Conservation (phyloP, 1,284 basidiomycete genomes). For the Apiotrichum sp. region DNA sequence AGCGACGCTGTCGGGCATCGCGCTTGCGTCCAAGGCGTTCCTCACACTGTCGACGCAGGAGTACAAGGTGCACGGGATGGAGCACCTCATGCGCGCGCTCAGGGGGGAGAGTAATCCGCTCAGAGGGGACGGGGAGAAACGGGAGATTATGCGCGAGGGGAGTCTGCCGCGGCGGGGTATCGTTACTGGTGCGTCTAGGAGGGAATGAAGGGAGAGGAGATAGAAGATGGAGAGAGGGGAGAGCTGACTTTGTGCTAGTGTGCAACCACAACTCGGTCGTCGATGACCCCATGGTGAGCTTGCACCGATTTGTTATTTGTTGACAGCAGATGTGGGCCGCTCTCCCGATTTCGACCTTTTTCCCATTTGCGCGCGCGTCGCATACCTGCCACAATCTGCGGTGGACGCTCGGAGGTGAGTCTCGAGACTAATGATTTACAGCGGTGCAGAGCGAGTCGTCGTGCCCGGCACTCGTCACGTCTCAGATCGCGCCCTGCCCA, state of each 20-base stretch:
- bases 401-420: conserved; percentile 43
- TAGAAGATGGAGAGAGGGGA: no score
- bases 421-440: no score
- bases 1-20: conserved; percentile 48
- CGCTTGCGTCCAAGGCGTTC: conserved; percentile 68
- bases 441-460: not conserved
- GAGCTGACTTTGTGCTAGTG: not conserved
- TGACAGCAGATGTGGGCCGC: conserved; percentile 73
- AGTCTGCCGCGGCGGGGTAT: conserved; percentile 57
- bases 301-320: not conserved
- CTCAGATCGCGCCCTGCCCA: not conserved
- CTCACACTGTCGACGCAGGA: conserved; percentile 60
- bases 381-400: conserved; percentile 37
- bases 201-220: not conserved
- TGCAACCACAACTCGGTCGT: conserved; percentile 68
- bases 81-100: conserved; percentile 60
- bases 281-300: conserved; percentile 44
- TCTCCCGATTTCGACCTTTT: conserved; percentile 61
- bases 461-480: not conserved
- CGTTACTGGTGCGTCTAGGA: conserved; percentile 60
- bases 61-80: conserved; percentile 62
- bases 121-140: conserved; percentile 2
- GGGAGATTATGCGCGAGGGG: conserved; percentile 3
- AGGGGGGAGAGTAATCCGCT: conserved; percentile 13
- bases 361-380: conserved; percentile 43